Evolutionary conservation across 116 monocot genomes (phyloP).

Genomic region (Trichopus zeylanicus): DNA sequence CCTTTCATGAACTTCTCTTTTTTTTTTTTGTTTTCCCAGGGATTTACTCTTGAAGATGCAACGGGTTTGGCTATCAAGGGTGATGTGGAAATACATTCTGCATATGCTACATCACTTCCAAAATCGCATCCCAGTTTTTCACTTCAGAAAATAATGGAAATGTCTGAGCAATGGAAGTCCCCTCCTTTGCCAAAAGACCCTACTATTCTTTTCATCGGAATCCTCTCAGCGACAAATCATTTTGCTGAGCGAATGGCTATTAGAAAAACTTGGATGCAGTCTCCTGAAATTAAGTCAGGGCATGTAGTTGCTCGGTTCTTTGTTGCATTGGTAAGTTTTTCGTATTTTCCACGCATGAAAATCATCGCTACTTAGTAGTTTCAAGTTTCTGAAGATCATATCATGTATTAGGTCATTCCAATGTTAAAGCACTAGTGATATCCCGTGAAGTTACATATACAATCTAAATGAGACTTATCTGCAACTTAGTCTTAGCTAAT

Average conservation of each 20-base stretch:
- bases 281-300: constrained; percentile 49
- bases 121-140: constrained; percentile 83
- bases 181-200: constrained; percentile 36
- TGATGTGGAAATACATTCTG: constrained; percentile 64
- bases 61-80: constrained; percentile 85
- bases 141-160: constrained; percentile 70
- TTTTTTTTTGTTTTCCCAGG: constrained; percentile 28
- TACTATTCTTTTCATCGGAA: constrained; percentile 70
- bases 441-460: too few relatives aligned
- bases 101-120: constrained; percentile 80
- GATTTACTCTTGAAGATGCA: constrained; percentile 97
- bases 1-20: too few relatives aligned
- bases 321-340: constrained; percentile 95
- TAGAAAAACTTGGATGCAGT: too few relatives aligned
- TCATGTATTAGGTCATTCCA: too few relatives aligned
- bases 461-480: too few relatives aligned
- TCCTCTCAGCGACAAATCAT: constrained; percentile 91
- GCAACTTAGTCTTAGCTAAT: too few relatives aligned
- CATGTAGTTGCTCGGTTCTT: constrained; percentile 85
- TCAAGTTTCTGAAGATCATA: too few relatives aligned
- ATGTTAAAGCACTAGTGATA: too few relatives aligned
- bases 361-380: too few relatives aligned
- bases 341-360: too few relatives aligned
- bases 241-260: constrained; percentile 98
- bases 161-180: constrained; percentile 82